Percentiles rank a stretch among this genome's conserved stretches.
Conservation (phyloP, 73 alveolate genomes). For the Paramecium primaurelia region DNA sequence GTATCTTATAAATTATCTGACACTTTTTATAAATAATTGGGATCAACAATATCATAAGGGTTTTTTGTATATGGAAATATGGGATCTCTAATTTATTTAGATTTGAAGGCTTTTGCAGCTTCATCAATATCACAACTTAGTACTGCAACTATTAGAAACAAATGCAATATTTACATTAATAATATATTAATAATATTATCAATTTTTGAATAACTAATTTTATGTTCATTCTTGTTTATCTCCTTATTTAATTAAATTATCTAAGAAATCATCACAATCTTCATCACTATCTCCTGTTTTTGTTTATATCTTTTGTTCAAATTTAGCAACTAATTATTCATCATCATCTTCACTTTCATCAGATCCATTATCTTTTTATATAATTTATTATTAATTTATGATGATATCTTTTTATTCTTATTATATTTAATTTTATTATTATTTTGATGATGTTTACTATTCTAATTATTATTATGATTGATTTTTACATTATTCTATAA, state of each 20-base stretch:
- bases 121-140: conserved; percentile 12
- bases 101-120: background rate
- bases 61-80: background rate
- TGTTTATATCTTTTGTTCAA: background rate
- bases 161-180: background rate
- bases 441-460: background rate
- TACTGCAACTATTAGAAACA: background rate
- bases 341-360: conserved; percentile 24
- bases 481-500: background rate
- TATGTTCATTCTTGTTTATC: background rate
- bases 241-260: background rate
- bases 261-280: conserved; percentile 30
- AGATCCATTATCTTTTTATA: background rate
- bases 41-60: background rate
- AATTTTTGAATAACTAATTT: background rate
- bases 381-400: background rate
- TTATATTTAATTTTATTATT: background rate
- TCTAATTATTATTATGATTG: background rate
- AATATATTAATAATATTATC: background rate
- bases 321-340: background rate
- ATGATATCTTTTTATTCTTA: background rate
- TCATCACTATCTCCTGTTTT: conserved; percentile 30
- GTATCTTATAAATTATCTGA: background rate
- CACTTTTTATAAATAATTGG: background rate
- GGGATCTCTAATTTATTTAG: background rate